phyloP scores from a whole-genome alignment of 768 basidiomycete genomes.

The Postia placenta region DNA sequence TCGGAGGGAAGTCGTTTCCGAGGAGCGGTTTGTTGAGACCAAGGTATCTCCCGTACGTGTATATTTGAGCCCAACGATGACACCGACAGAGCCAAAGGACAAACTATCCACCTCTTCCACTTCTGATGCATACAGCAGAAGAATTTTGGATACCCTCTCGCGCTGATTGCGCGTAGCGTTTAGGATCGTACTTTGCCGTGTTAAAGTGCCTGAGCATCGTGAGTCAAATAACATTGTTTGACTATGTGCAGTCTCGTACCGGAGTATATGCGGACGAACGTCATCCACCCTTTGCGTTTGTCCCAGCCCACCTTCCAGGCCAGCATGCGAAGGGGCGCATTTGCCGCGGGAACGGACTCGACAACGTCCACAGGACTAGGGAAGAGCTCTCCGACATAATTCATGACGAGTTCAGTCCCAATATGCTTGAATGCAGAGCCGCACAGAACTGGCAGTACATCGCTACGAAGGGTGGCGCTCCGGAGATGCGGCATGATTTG shows the following conservation, averaged over 20 bases:
- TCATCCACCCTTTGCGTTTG: slow-evolving; percentile 83
- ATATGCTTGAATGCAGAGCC: slow-evolving; percentile 79
- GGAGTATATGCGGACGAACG: slow-evolving; percentile 84
- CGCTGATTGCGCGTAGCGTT: slow-evolving; percentile 65
- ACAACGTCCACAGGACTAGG: slow-evolving; percentile 68
- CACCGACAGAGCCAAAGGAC: slow-evolving; percentile 79
- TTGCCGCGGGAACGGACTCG: slow-evolving; percentile 32
- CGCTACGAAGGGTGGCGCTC: slow-evolving; percentile 54
- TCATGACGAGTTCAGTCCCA: slow-evolving; percentile 75
- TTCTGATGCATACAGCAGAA: slow-evolving; percentile 75
- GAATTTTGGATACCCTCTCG: slow-evolving; percentile 69
- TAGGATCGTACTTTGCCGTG: slow-evolving; percentile 49
- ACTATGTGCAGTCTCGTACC: slow-evolving; percentile 42
- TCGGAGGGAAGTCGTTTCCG: slow-evolving; percentile 37
- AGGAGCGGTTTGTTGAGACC: slow-evolving; percentile 40
- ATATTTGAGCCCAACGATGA: slow-evolving; percentile 74
- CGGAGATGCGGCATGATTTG: slow-evolving; percentile 62
- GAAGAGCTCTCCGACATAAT: slow-evolving; percentile 75
- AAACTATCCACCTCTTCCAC: slow-evolving; percentile 72
- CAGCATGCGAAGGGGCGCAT: slow-evolving; percentile 52
- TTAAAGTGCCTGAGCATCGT: slow-evolving; percentile 54
- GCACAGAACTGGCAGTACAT: slow-evolving; percentile 74
- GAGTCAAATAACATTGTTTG: slow-evolving; percentile 5
- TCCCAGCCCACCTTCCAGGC: slow-evolving; percentile 93
- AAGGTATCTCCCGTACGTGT: slow-evolving; percentile 88